A percentile compares a stretch with the other conserved stretches of the same genome.
phyloP scores from a whole-genome alignment of 139 green algal genomes.

The Volvox reticuliferus region DNA sequence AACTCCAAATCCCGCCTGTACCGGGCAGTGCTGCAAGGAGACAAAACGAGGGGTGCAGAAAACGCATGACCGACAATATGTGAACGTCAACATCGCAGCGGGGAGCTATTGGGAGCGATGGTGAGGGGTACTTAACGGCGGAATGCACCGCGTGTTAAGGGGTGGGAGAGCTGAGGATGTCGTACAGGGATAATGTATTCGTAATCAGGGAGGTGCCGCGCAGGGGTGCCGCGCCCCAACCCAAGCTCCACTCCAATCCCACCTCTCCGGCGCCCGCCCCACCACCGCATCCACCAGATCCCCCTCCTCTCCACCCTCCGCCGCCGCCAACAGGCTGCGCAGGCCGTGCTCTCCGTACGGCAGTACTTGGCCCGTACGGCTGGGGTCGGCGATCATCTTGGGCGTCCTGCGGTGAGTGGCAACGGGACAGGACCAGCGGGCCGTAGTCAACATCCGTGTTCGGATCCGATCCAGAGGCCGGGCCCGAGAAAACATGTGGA shows the following conservation, averaged over 20 bases:
- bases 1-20: slow-evolving; percentile 30
- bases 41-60: not conserved
- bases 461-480: too few relatives aligned
- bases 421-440: not conserved
- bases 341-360: slow-evolving; percentile 34
- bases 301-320: not conserved
- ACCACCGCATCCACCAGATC: not conserved
- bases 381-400: not conserved
- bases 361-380: slow-evolving; percentile 11
- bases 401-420: slow-evolving; percentile 4
- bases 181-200: too few relatives aligned
- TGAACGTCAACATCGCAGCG: not conserved
- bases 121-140: too few relatives aligned
- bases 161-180: not conserved
- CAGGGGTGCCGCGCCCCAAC: not conserved
- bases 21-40: slow-evolving; percentile 4
- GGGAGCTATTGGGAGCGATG: too few relatives aligned
- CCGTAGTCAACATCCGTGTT: too few relatives aligned
- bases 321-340: slow-evolving; percentile 3
- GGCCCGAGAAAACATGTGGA: too few relatives aligned
- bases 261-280: slow-evolving; percentile 6
- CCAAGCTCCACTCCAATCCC: not conserved
- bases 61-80: not conserved
- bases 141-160: too few relatives aligned
- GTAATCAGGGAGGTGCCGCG: not conserved